Evolutionary conservation across 768 basidiomycete species (phyloP), one percentile per base, ranked within the genome.

Genomic region (Crepidotus variabilis): DNA sequence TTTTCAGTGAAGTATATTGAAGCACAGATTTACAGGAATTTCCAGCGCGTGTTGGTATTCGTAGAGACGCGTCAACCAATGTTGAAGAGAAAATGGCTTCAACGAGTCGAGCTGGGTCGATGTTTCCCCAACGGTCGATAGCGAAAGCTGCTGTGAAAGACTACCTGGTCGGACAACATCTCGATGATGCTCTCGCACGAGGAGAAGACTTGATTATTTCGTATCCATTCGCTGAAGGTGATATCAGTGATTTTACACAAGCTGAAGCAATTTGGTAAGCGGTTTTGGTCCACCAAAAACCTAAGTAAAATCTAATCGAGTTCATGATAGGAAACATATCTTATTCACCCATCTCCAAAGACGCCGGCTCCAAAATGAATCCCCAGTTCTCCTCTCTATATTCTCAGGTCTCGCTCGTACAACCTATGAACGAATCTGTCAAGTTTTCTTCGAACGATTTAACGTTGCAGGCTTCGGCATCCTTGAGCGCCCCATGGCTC

Each of bases 371-470:
- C 91, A 92, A 63, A 94, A 94, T 67, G 92, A 94, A 67, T 94
- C 90, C 16, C 91, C 92, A 1, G 83, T 92, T 54, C 78, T 94
- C 32, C 78, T 95, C 56, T 85, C 87, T 36, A 76, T 95, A 54
- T 72, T 79, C 4, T 71, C 86, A 0, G 82, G 84, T 28, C 80
- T 91, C 20, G 81, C 90, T 22, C 81, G 88, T 52, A 73, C 75
- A 35, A 78, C 83, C 8, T 82, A 88, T 68, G 90, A 94, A 67
- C 79, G 79, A 46, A 80, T 88, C 63, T 88, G 87, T 63, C 92
- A 89, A 65, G 78, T 91, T 36, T 92, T 95, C 72, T 97, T 97
- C 63, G 94, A 96, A 67, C 87, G 90, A 22, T 91, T 95, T 81
- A 94, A 94, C 66, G 87, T 89, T 23, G 87, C 94, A 8, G 90